A percentile compares a stretch with the other conserved stretches of the same genome.
Conservation (phyloP, 768 basidiomycete species). For the Collybia nuda region DNA sequence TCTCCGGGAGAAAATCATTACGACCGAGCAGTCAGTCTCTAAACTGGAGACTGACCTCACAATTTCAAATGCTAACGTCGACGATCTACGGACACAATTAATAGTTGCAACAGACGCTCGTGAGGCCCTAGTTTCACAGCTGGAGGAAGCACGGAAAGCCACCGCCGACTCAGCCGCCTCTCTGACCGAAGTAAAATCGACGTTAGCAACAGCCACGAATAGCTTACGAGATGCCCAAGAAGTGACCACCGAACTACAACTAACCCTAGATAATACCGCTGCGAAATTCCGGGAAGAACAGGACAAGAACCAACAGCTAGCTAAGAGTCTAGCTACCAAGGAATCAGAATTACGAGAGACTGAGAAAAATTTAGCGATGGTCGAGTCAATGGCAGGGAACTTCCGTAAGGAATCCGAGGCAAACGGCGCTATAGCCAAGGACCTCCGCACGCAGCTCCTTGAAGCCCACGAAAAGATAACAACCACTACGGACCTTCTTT, state of each 20-base stretch:
- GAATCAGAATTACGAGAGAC: constrained; percentile 12
- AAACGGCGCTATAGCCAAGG: constrained; percentile 4
- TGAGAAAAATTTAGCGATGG: constrained; percentile 5
- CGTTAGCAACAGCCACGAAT: constrained; percentile 5
- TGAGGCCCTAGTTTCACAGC: constrained; percentile 1
- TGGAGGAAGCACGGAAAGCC: constrained; percentile 10
- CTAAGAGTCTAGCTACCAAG: constrained; percentile 2
- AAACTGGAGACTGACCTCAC: constrained; percentile 5
- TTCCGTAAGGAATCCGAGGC: constrained; percentile 5
- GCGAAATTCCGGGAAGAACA: constrained; percentile 10
- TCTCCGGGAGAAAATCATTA: background rate
- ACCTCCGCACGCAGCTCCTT: constrained; percentile 10
- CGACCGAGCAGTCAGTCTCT: background rate
- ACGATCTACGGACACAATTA: constrained; percentile 12
- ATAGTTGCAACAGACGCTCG: constrained; percentile 9
- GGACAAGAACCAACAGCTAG: constrained; percentile 10
- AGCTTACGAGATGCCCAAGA: constrained; percentile 3
- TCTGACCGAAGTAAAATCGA: constrained; percentile 3
- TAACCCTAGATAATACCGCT: constrained; percentile 2
- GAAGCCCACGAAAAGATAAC: constrained; percentile 4
- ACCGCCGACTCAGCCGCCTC: constrained; percentile 6
- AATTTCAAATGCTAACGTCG: constrained; percentile 11
- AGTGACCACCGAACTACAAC: constrained; percentile 6
- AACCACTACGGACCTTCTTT: constrained; percentile 12
- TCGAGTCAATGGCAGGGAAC: constrained; percentile 10